A percentile compares a stretch with the other conserved stretches of the same genome.
phyloP scores from a whole-genome alignment of 192 early-diverging fungal genomes.

The Rhizophagus clarus region DNA sequence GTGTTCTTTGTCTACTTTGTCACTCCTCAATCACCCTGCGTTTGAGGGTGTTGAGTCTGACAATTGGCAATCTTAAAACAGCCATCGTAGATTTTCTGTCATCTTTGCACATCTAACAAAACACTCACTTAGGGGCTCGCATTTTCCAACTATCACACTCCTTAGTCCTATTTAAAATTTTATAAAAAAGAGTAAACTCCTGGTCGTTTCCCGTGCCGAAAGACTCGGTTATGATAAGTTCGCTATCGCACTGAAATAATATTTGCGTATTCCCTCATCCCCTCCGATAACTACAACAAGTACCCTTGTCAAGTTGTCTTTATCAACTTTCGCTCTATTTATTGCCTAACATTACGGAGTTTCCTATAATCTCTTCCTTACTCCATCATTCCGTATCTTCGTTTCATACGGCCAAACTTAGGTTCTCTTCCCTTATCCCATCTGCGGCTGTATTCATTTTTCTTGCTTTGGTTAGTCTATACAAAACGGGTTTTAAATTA shows the following conservation, averaged over 20 bases:
- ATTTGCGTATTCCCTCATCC: conserved; percentile 4
- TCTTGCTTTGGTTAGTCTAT: conserved; percentile 7
- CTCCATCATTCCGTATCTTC: neutral
- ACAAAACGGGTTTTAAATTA: neutral
- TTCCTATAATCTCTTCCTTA: neutral
- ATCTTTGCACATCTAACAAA: conserved; percentile 27
- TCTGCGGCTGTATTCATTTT: conserved; percentile 1
- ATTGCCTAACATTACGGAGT: no score
- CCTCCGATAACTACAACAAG: conserved; percentile 3
- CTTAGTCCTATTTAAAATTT: conserved; percentile 24
- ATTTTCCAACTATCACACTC: conserved; percentile 32
- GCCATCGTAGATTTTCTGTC: neutral
- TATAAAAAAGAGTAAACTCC: conserved; percentile 25
- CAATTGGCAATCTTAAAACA: neutral
- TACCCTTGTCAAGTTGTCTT: conserved; percentile 8
- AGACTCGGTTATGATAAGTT: conserved; percentile 30
- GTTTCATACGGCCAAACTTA: neutral
- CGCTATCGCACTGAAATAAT: neutral
- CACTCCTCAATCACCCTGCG: neutral
- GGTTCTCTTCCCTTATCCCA: neutral
- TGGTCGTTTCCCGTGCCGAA: conserved; percentile 27
- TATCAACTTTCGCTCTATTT: neutral
- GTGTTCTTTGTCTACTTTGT: conserved; percentile 1
- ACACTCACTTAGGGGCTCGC: conserved; percentile 32
- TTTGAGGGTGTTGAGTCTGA: conserved; percentile 17